These are phyloP conservation scores for Calonectria pseudoreteaudii DNA, from an alignment of 2,329 filamentous ascomycete genomes.

Conservation along the genomic window DNA sequence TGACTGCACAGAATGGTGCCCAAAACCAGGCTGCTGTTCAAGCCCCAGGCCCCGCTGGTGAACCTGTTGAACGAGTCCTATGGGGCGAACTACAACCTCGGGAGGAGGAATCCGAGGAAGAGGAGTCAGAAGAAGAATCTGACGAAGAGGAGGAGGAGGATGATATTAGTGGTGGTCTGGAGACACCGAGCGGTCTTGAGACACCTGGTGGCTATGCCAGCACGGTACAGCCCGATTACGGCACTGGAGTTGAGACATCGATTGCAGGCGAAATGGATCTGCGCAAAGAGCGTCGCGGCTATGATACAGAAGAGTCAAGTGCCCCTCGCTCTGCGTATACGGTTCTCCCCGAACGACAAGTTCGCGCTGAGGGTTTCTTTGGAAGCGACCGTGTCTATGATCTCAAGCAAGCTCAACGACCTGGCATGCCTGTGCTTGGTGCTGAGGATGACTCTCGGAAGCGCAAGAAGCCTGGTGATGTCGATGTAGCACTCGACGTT, in stretches of 20 bases:
- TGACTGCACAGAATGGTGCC: constrained; percentile 61
- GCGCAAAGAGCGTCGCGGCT: constrained; percentile 83
- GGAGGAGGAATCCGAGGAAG: constrained; percentile 77
- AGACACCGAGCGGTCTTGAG: constrained; percentile 82
- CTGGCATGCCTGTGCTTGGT: constrained; percentile 79
- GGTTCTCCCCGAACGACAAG: constrained; percentile 88
- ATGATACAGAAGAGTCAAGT: constrained; percentile 85
- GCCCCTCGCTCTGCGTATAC: constrained; percentile 86
- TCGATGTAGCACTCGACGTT: constrained; percentile 91
- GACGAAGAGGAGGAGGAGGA: constrained; percentile 72
- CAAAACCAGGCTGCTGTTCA: constrained; percentile 50
- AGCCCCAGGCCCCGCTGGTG: constrained; percentile 64
- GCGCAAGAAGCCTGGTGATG: constrained; percentile 95
- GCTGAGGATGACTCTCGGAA: constrained; percentile 82
- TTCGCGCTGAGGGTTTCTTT: constrained; percentile 92
- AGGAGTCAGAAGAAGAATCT: constrained; percentile 82
- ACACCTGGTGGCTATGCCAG: constrained; percentile 86
- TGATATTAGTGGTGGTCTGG: constrained; percentile 73
- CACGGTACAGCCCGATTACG: constrained; percentile 83
- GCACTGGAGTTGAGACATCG: constrained; percentile 76
- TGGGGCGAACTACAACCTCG: constrained; percentile 93
- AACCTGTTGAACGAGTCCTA: constrained; percentile 85
- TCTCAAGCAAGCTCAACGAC: constrained; percentile 67
- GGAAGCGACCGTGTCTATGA: constrained; percentile 95
- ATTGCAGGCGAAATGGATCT: constrained; percentile 91